Evolutionary conservation across 345 rosid species (phyloP).

Genomic region (Citrus sinensis): DVS_A1.0 CM039162.1:23909501-23910000

Average conservation of each 20-base stretch:
- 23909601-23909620: slow-evolving; percentile 34
- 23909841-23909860: slow-evolving; percentile 44
- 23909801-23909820: slow-evolving; percentile 31
- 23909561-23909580: slow-evolving; percentile 46
- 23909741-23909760: background rate
- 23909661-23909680: slow-evolving; percentile 13
- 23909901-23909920: slow-evolving; percentile 46
- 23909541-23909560: slow-evolving; percentile 11
- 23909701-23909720: slow-evolving; percentile 32
- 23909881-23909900: slow-evolving; percentile 42
- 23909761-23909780: background rate
- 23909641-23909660: slow-evolving; percentile 22
- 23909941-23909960: slow-evolving; percentile 58
- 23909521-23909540: background rate
- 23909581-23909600: slow-evolving; percentile 34
- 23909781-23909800: background rate
- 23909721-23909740: background rate
- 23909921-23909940: slow-evolving; percentile 26
- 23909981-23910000: slow-evolving; percentile 18
- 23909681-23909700: slow-evolving; percentile 7
- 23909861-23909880: slow-evolving; percentile 38
- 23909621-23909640: slow-evolving; percentile 33
- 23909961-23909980: slow-evolving; percentile 58
- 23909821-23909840: slow-evolving; percentile 33
- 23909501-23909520: background rate